Base-by-base conservation (phyloP, 2,329 filamentous ascomycete genomes). In the Camillea tinctor region DNA sequence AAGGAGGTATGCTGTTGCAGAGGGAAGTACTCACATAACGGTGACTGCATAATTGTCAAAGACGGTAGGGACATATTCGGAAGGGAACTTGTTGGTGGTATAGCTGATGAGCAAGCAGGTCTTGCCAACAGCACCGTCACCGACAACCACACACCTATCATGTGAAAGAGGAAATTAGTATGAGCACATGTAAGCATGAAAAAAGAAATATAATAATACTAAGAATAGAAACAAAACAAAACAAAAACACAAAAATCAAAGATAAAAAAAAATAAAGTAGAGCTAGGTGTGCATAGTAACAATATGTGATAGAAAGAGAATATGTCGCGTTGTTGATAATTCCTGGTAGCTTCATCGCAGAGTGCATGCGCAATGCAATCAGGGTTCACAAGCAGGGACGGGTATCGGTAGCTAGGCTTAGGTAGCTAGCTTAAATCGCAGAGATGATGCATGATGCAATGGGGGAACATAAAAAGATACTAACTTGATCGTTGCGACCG, bases 31-130 rank as follows among this genome's bases (percentile, higher is more conserved):
- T 88, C 85, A 97, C 95, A 99, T 99, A 69, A 99, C 95, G 68
- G 95, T 99, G 76, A 99, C 95, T 60, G 95, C 95, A 85, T 99
- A 99, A 81, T 99, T 99, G 79, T 99, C 95, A 79, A 99, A 99
- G 66, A 99, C 95, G 26, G 95, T 99, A 56, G 95, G 95, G 60
- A 99, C 95, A 78, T 99, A 99, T 93, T 99, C 95, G 72, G 93
- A 97, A 40, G 95, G 95, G 78, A 99, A 99, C 74, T 98, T 98
- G 85, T 99, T 99, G 66, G 95, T 99, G 67, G 95, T 99, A 81
- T 99, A 99, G 77, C 92, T 96, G 81, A 99, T 99, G 75, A 99
- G 88, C 67, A 99, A 88, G 81, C 95, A 99, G 68, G 95, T 99
- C 85, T 99, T 99, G 78, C 95, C 95, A 70, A 99, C 95, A 68